phyloP scores from a whole-genome alignment of 202 grass and related monocot species.

The Setaria italica region DNA sequence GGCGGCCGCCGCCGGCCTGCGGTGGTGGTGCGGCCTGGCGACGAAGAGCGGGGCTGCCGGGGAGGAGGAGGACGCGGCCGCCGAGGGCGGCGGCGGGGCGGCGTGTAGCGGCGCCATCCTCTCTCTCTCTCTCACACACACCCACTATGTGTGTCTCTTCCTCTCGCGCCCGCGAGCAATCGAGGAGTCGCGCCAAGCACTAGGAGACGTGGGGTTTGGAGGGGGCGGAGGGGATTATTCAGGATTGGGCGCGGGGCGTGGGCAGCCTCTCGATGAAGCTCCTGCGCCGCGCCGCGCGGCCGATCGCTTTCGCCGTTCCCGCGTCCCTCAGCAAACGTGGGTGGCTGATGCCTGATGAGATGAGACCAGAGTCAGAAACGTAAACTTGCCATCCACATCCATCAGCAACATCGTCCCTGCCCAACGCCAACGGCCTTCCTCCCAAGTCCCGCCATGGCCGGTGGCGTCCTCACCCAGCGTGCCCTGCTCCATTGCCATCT shows the following conservation, averaged over 20 bases:
- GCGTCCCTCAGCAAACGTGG: too few species aligned
- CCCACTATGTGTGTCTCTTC: neutral
- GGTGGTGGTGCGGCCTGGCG: constrained; percentile 23
- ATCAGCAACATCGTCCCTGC: too few species aligned
- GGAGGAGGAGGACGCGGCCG: neutral
- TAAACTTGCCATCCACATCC: too few species aligned
- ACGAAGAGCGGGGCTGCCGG: constrained; percentile 1
- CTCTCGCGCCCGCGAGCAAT: neutral
- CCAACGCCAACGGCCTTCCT: too few species aligned
- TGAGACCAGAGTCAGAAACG: too few species aligned
- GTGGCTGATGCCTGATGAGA: too few species aligned
- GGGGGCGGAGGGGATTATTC: constrained; percentile 50
- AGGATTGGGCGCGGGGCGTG: constrained; percentile 55
- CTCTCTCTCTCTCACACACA: too few species aligned
- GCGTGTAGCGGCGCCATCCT: constrained; percentile 56
- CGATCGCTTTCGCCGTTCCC: constrained; percentile 37
- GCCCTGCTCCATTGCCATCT: too few species aligned
- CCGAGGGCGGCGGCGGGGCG: constrained; percentile 31
- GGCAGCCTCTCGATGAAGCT: constrained; percentile 56
- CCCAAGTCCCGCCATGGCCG: too few species aligned
- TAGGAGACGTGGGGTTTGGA: constrained; percentile 10
- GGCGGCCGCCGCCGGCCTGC: constrained; percentile 5
- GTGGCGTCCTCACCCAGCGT: too few species aligned
- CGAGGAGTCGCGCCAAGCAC: neutral
- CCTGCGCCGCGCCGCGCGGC: neutral